Evolutionary conservation across 2,329 filamentous ascomycete species (phyloP).

Genomic region (Arthroderma sp.): DNA sequence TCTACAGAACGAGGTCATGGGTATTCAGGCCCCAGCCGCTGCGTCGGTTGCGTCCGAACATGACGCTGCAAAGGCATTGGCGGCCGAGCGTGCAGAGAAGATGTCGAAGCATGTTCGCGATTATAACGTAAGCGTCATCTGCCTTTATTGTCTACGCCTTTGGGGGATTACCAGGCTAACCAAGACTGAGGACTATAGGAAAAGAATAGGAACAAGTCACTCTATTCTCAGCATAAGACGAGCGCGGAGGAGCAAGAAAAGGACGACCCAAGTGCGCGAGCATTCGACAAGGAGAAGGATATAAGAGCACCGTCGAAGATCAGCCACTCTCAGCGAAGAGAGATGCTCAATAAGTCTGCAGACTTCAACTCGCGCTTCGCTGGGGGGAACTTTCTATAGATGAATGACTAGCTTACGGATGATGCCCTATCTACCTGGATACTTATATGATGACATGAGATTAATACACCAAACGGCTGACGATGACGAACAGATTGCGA

Average conservation of each 20-base stretch:
- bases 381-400: constrained; percentile 50
- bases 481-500: not conserved
- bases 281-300: constrained; percentile 87
- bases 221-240: constrained; percentile 14
- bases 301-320: constrained; percentile 67
- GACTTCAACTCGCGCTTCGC: constrained; percentile 74
- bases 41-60: not conserved
- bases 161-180: not conserved
- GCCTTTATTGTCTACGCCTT: not conserved
- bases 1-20: constrained; percentile 69
- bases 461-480: too few species aligned
- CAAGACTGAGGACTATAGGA: constrained; percentile 7
- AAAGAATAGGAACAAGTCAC: constrained; percentile 13
- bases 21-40: constrained; percentile 39
- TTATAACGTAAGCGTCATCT: constrained; percentile 15
- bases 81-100: constrained; percentile 2
- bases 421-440: not conserved
- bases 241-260: constrained; percentile 43
- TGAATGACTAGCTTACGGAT: not conserved
- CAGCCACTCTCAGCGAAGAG: constrained; percentile 58
- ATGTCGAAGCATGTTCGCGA: constrained; percentile 13
- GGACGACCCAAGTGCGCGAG: constrained; percentile 80
- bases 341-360: constrained; percentile 59
- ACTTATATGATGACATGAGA: not conserved
- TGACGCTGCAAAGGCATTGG: constrained; percentile 5